Evolutionary conservation across 2,329 filamentous ascomycete genomes (phyloP).

Genomic region (Aspergillus chevalieri): DNA sequence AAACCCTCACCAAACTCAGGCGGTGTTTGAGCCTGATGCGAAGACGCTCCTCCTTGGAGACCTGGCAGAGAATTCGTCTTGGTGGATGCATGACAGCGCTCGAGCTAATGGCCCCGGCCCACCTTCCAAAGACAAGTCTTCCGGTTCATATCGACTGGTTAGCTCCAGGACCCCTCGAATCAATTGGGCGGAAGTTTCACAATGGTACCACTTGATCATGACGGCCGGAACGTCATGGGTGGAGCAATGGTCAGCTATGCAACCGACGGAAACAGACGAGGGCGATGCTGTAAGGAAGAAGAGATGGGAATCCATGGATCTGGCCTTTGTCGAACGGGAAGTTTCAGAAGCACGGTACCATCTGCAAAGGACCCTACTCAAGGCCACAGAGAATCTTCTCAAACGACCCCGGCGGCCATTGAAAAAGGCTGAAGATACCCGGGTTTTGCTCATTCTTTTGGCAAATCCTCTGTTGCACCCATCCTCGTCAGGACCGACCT

Average conservation of each 20-base stretch:
- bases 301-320: conserved; percentile 38
- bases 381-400: conserved; percentile 69
- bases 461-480: conserved; percentile 70
- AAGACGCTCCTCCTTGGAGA: conserved; percentile 70
- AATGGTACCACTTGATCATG: conserved; percentile 68
- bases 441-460: conserved; percentile 72
- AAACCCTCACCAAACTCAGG: conserved; percentile 22
- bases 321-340: conserved; percentile 46
- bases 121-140: conserved; percentile 28
- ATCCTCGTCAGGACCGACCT: conserved; percentile 16
- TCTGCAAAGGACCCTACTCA: conserved; percentile 63
- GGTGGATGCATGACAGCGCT: conserved; percentile 65
- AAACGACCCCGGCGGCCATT: conserved; percentile 71
- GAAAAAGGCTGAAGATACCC: conserved; percentile 60
- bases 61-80: conserved; percentile 72
- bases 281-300: conserved; percentile 16
- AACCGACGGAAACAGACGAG: conserved; percentile 26
- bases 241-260: conserved; percentile 52
- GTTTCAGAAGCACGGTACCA: conserved; percentile 61
- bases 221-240: conserved; percentile 65
- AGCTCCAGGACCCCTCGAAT: conserved; percentile 61
- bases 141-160: conserved; percentile 35
- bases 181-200: conserved; percentile 64
- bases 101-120: conserved; percentile 25
- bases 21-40: conserved; percentile 61